Base-by-base conservation (phyloP, 176 grass and related monocot genomes). In the Alloteropsis semialata region DNA sequence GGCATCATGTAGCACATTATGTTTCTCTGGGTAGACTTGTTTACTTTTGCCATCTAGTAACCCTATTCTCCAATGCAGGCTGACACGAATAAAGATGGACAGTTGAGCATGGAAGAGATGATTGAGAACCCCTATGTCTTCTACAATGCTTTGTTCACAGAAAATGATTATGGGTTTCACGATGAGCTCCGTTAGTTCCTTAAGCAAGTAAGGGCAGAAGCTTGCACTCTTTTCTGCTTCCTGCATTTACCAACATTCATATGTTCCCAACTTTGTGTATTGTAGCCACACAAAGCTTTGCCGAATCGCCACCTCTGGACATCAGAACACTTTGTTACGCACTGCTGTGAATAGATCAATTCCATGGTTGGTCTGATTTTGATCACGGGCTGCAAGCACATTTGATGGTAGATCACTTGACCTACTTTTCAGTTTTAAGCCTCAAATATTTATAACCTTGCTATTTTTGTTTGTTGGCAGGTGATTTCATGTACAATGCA, bases 41-140 rank as follows among this genome's bases (percentile, higher is more conserved):
- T 62, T 51, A 45, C 29, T 72, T 82, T 72, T 49, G 46, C 70
- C 77, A 59, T 77, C n/a, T 67, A 49, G 58, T 75, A 36, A 48
- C 11, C 27, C 27, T 58, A 60, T 67, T 62, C 21, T 82, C 33
- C 43, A n/a, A 75, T 81, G 60, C 87, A 99, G 97, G 93, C 97
- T 37, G 97, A 99, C 78, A 75, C 63, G 36, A 69, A 99, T 68
- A 96, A 94, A 82, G 97, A 99, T 85, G 97, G 89, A 49, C 70
- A 85, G 3, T 72, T 99, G 75, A 96, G 83, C 81, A 85, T 94
- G 91, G 77, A 89, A 72, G 97, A 99, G 78, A 96, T 99, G 97
- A 84, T 96, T 44, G 97, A 96, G 38, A 96, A 94, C 74, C 93
- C 97, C 22, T 96, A 96, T 75, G 85, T 93, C 34, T 99, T 99